These are phyloP conservation scores for Biancaea sappan DNA, from an alignment of 306 rosid genomes.

Conservation along the genomic window DNA sequence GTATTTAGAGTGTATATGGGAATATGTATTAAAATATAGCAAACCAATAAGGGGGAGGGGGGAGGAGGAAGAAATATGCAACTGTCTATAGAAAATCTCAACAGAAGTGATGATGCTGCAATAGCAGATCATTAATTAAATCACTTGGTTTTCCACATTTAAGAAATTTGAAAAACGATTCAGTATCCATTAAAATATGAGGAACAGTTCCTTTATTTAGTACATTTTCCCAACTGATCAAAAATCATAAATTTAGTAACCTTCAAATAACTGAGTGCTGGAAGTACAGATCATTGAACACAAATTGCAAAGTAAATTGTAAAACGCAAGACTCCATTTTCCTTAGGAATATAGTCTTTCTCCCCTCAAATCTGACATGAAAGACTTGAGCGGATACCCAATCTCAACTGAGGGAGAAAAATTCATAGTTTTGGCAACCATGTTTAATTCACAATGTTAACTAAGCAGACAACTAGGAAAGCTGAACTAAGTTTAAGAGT, in stretches of 20 bases:
- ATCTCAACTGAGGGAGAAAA: background rate
- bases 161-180: background rate
- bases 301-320: background rate
- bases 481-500: background rate
- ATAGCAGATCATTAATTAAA: background rate
- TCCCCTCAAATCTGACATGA: background rate
- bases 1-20: background rate
- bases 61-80: background rate
- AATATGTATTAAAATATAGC: background rate
- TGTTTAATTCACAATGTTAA: background rate
- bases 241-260: background rate
- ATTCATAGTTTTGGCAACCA: background rate
- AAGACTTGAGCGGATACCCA: background rate
- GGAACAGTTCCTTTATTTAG: background rate
- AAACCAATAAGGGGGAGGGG: background rate
- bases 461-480: background rate
- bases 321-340: background rate
- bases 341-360: background rate
- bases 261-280: background rate
- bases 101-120: background rate
- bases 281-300: background rate
- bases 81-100: background rate
- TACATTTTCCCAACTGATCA: background rate
- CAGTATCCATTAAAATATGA: background rate
- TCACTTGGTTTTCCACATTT: background rate